Evolutionary conservation across 2,329 filamentous ascomycete species (phyloP), one percentile per base, ranked within the genome.

Genomic region (Cytospora piceae): DNA sequence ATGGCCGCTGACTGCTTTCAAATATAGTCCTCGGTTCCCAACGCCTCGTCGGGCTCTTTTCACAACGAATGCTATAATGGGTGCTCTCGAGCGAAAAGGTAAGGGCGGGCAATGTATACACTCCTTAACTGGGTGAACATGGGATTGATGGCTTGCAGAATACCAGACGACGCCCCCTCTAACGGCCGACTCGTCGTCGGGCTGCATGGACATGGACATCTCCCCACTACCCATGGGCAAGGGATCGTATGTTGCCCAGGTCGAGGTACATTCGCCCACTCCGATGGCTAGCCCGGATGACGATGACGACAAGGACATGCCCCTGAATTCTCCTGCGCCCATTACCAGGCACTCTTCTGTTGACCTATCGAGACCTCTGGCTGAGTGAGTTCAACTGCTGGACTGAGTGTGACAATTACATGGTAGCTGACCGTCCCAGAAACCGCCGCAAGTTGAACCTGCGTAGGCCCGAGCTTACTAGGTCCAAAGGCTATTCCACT

Each of bases 221-320:
- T 97, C 94, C 54, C 94, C 95, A 49, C 80, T 98, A 51, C 94
- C 93, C 67, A 93, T 97, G 81, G 58, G 61, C 12, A 97, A 97
- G 81, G 82, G 85, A 34, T 85, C 90, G 15, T 93, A 87, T 73
- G 78, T 83, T 78, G 77, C 83, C 34, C 84, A 90, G 70, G 82
- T 91, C 69, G 88, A 90, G 70, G 78, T 92, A 62, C 85, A 87
- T 34, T 94, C 92, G 34, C 92, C 93, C 1, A 90, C 90, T 1
- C 90, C 90, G 11, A 83, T 85, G 67, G 76, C 72, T 70, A 81
- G 80, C 20, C 78, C 81, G 65, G 77, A 78, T 57, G 70, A 75
- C 67, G 75, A 74, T 53, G 70, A 75, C 67, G 75, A 75, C 53
- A 74, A 84, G 66, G 80, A 80, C 32, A 83, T 83, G 76, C 79